Evolutionary conservation across 495 filamentous ascomycete genomes (phyloP).

Genomic region (Alectoria sarmentosa): DNA sequence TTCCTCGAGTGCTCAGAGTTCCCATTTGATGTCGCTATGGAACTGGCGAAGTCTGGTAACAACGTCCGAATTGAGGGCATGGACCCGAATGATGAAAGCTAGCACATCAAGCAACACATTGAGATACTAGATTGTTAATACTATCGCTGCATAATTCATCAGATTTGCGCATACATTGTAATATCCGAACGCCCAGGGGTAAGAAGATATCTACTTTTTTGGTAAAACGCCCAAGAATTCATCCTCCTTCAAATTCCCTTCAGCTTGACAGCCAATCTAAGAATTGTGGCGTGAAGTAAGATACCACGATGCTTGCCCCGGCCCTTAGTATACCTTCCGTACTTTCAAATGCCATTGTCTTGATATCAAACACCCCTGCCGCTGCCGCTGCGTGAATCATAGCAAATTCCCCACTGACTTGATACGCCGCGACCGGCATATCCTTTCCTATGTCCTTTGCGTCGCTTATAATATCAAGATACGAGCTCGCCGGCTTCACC

Average conservation of each 20-base stretch:
- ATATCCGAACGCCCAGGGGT: too few species aligned
- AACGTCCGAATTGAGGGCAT: too few species aligned
- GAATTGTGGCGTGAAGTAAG: slow-evolving; percentile 91
- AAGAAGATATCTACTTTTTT: too few species aligned
- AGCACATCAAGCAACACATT: not conserved
- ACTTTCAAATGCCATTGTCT: slow-evolving; percentile 89
- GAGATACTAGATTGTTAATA: not conserved
- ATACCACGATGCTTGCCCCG: slow-evolving; percentile 84
- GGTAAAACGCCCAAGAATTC: not conserved
- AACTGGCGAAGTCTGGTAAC: too few species aligned
- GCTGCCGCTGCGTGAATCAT: slow-evolving; percentile 97
- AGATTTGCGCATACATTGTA: not conserved
- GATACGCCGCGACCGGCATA: slow-evolving; percentile 88
- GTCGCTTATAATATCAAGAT: slow-evolving; percentile 92
- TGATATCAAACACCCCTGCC: slow-evolving; percentile 95
- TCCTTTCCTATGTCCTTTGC: slow-evolving; percentile 88
- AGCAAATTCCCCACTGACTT: slow-evolving; percentile 93
- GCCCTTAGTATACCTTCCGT: slow-evolving; percentile 89
- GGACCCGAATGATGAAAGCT: too few species aligned
- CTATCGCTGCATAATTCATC: not conserved
- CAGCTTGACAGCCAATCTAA: slow-evolving; percentile 64
- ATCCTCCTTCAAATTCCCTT: not conserved
- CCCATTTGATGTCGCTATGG: too few species aligned
- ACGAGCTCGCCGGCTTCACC: slow-evolving; percentile 94
- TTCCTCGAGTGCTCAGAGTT: too few species aligned